Evolutionary conservation across 2,329 filamentous ascomycete genomes (phyloP).

Genomic region (Claviceps sp.): DNA sequence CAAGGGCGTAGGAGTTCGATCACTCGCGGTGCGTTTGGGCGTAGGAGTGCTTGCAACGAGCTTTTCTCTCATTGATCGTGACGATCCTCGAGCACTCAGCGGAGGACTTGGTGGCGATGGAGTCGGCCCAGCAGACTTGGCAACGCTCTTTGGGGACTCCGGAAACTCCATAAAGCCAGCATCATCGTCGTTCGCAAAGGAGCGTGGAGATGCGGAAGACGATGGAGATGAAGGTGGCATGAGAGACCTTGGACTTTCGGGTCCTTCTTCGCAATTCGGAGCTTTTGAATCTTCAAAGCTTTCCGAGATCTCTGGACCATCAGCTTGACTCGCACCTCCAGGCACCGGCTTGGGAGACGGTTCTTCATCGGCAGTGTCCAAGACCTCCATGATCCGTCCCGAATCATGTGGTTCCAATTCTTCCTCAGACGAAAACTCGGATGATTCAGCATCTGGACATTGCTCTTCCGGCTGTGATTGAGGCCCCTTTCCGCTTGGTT

Average conservation of each 20-base stretch:
- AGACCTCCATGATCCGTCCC: conserved; percentile 2
- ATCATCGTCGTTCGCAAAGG: background rate
- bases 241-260: background rate
- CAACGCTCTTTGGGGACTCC: conserved; percentile 1
- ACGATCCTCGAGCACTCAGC: background rate
- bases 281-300: background rate
- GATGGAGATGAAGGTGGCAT: background rate
- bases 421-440: background rate
- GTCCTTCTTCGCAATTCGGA: background rate
- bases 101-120: conserved; percentile 4
- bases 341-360: background rate
- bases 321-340: background rate
- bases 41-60: background rate
- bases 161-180: conserved; percentile 1
- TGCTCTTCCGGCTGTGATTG: background rate
- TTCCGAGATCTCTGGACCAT: background rate
- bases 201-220: background rate
- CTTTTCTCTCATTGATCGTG: background rate
- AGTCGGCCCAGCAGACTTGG: background rate
- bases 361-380: background rate
- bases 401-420: background rate
- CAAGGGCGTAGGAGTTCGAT: background rate
- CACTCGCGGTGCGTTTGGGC: background rate
- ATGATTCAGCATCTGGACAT: background rate
- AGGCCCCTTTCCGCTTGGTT: background rate